Conservation (phyloP, 2,329 filamentous ascomycete genomes). For the Verticillium nonalfalfae region DNA sequence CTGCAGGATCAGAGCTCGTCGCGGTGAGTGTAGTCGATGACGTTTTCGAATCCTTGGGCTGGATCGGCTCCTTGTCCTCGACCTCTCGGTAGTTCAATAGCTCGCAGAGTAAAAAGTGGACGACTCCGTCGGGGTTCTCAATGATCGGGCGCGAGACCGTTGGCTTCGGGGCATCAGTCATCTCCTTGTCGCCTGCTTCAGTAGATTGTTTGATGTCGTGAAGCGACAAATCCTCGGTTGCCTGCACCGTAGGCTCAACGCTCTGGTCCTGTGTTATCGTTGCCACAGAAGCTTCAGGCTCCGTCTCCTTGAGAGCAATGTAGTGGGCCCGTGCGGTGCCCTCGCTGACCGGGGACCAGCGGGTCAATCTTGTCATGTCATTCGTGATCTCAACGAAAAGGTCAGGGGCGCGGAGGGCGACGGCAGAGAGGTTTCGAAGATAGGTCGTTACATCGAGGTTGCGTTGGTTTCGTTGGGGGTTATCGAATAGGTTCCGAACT, state of each 20-base stretch:
- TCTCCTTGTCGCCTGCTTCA: conserved; percentile 51
- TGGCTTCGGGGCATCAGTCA: conserved; percentile 58
- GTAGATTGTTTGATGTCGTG: conserved; percentile 55
- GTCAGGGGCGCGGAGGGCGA: conserved; percentile 74
- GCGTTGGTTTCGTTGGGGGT: conserved; percentile 40
- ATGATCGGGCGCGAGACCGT: conserved; percentile 71
- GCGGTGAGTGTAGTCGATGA: conserved; percentile 12
- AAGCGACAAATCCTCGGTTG: conserved; percentile 38
- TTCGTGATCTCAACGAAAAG: conserved; percentile 84
- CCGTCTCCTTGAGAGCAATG: conserved; percentile 34
- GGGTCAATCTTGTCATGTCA: conserved; percentile 70
- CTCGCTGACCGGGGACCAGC: conserved; percentile 42
- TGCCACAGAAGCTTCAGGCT: conserved; percentile 11
- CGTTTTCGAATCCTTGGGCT: conserved; percentile 34
- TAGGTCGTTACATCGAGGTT: conserved; percentile 66
- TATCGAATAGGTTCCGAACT: conserved; percentile 72
- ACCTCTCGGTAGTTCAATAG: conserved; percentile 88
- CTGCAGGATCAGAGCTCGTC: conserved; percentile 1
- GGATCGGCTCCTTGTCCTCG: conserved; percentile 67
- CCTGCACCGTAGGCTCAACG: conserved; percentile 37
- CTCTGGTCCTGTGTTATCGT: not conserved
- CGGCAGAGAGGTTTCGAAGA: conserved; percentile 68
- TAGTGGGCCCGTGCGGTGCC: conserved; percentile 24
- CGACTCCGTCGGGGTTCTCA: conserved; percentile 89
- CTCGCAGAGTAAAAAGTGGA: conserved; percentile 91